phyloP scores from a whole-genome alignment of 2,329 filamentous ascomycete genomes.

The Aspergillus quadrilineatus region DNA sequence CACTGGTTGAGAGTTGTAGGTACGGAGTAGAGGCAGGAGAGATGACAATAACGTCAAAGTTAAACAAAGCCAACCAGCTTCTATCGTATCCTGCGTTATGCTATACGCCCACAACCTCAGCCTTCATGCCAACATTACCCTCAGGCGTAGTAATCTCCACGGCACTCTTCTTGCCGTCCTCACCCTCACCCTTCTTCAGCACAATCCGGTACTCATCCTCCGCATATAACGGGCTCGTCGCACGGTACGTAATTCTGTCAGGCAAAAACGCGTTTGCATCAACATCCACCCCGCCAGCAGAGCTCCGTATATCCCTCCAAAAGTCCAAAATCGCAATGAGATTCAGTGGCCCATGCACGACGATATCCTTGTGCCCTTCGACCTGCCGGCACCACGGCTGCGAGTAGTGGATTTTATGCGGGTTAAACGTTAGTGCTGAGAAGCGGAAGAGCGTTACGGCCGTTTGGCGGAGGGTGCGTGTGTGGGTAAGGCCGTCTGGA shows the following conservation, averaged over 20 bases:
- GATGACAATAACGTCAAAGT: no score
- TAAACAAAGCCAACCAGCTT: not conserved
- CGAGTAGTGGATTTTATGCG: slow-evolving; percentile 48
- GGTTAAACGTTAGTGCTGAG: slow-evolving; percentile 47
- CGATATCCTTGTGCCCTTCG: slow-evolving; percentile 44
- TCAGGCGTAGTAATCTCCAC: slow-evolving; percentile 37
- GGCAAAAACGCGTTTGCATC: slow-evolving; percentile 31
- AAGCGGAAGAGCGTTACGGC: slow-evolving; percentile 45
- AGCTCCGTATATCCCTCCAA: slow-evolving; percentile 41
- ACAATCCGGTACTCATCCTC: slow-evolving; percentile 49
- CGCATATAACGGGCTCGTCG: slow-evolving; percentile 52
- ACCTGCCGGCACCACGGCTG: slow-evolving; percentile 44
- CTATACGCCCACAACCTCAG: slow-evolving; percentile 29
- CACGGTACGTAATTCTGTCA: slow-evolving; percentile 48
- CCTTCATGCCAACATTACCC: slow-evolving; percentile 39
- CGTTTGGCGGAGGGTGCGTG: slow-evolving; percentile 37
- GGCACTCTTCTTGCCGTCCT: slow-evolving; percentile 25
- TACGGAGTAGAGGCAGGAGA: no score
- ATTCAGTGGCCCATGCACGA: slow-evolving; percentile 47
- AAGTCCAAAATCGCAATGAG: slow-evolving; percentile 45
- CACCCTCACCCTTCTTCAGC: slow-evolving; percentile 34
- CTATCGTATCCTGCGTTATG: not conserved
- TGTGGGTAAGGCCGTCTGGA: slow-evolving; percentile 25
- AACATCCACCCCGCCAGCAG: slow-evolving; percentile 17
- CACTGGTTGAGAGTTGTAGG: no score